Base-by-base conservation (phyloP, 352 stramenopile species). In the Phytophthora pluvialis region DNA sequence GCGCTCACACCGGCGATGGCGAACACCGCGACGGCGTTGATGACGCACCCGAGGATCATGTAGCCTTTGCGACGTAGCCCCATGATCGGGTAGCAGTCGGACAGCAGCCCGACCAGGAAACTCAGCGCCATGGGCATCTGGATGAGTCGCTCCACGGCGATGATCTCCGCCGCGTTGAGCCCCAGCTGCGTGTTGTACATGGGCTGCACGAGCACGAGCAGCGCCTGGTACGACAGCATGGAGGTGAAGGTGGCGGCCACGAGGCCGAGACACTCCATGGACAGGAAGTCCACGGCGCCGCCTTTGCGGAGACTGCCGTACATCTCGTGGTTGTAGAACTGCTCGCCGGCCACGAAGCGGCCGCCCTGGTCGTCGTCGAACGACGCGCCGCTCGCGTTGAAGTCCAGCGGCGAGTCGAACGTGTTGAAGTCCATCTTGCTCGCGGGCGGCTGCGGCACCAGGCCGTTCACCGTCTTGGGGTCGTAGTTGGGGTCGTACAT, bases 71-170 rank as follows among this genome's bases (percentile, higher is more conserved):
- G 82, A 18, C 88, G 90, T 15, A 94, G 77, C 2, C 91, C 90
- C 75, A 91, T 89, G 74, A 98, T 94, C 32, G 94, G 92, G 61
- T 96, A 93, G 48, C 81, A 97, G 67, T 98, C 91, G 15, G 82
- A 96, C 11, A 97, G 59, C 3, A 98, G 72, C 31, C 92, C 92
- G 38, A 97, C 81, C 11, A 97, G 73, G 42, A 98, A 92, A 72
- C 91, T 97, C 46, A 97, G 80, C 13, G 79, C 83, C 83, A 92
- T 96, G 28, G 91, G 90, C 57, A 98, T 75, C 42, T 95, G 73
- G 31, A 96, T 82, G 8, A 90, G 67, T 9, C 82, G 83, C 32
- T 77, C 57, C 4, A 85, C 78, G 2, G 79, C 67, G n/a, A 75
- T 50, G 55, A 79, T 73, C 61, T 90, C 38, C 15, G 74, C 58